Conservation (phyloP, 441 rosid species). For the Erodium chrysanthum region DNA sequence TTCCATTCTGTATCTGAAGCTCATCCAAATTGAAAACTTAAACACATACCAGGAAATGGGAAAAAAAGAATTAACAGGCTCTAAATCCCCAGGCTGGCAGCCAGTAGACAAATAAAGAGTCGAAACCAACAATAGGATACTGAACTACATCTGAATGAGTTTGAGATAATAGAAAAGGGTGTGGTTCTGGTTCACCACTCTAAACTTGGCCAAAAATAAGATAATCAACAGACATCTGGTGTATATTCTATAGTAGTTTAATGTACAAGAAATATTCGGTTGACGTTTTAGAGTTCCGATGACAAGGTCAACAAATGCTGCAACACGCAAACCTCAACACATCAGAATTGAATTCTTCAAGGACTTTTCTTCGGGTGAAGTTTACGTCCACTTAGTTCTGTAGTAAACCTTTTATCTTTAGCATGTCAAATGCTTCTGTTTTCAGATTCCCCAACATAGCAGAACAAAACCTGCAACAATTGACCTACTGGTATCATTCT, state of each 20-base stretch:
- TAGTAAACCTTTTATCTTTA: slow-evolving; percentile 14
- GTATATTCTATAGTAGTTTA: slow-evolving; percentile 4
- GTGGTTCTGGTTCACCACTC: no score
- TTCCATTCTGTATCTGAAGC: no score
- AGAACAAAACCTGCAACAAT: slow-evolving; percentile 6
- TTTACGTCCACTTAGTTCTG: slow-evolving; percentile 17
- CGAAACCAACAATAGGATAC: no score
- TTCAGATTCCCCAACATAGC: slow-evolving; percentile 12
- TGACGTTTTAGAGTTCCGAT: slow-evolving; percentile 14
- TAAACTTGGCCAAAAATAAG: no score
- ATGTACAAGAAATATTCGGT: slow-evolving; percentile 2
- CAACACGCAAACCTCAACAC: slow-evolving; percentile 3
- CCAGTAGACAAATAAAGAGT: no score
- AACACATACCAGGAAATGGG: no score
- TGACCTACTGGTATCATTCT: background rate
- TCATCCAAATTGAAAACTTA: no score
- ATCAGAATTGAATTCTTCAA: background rate
- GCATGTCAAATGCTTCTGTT: background rate
- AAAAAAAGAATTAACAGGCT: no score
- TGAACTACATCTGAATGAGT: no score
- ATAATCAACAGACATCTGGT: background rate
- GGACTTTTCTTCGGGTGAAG: slow-evolving; percentile 6
- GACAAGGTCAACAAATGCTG: slow-evolving; percentile 6
- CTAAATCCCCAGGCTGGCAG: no score
- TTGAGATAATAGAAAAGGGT: no score